Evolutionary conservation across 495 filamentous ascomycete species (phyloP), one percentile per base, ranked within the genome.

Genomic region (Clavariopsis aquatica): DNA sequence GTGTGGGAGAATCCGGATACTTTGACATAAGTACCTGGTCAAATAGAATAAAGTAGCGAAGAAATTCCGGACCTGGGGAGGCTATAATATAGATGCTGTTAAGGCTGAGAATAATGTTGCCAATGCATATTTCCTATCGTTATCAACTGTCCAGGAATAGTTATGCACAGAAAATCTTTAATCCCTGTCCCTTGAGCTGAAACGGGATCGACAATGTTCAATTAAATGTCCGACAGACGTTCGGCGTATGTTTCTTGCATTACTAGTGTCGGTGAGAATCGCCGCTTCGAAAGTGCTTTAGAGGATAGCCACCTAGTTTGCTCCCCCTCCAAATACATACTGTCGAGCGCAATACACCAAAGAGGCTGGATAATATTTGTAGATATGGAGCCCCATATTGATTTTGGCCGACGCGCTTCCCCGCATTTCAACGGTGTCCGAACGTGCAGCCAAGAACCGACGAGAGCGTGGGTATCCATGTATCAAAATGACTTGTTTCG

Each of bases 201-300:
- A 66, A 55, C 7, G 49, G 62, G 55, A 65, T 65, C 47, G 41
- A 54, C 62, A n/a, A 45, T 65, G 55, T 41, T 45, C 54, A 26
- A 24, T 19, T 5, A 66, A 66, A 55, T 66, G 49, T 51, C 57
- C 63, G 63, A 60, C 49, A 66, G 63, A 54, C 36, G 57, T 60
- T 34, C 57, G 57, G 29, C 57, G 55, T 34, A 55, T 60, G 36
- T 60, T 60, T 55, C 49, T 31, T 60, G 56, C 56, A 66, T 47
- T 60, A 56, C 20, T 20, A 20, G 17, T 47, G 54, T 41, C 27
- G 38, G 22, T 53, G n/a, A 31, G 19, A 54, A 36, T 31, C 3
- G 5, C 24, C 24, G n/a, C 31, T 28, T 5, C 7, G 24, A 22
- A 29, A 60, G 15, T 26, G 12, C 7, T 45, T 13, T 49, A 26